Base-by-base conservation (phyloP, 164 flowering plant genomes). In the Stephania japonica region DNA sequence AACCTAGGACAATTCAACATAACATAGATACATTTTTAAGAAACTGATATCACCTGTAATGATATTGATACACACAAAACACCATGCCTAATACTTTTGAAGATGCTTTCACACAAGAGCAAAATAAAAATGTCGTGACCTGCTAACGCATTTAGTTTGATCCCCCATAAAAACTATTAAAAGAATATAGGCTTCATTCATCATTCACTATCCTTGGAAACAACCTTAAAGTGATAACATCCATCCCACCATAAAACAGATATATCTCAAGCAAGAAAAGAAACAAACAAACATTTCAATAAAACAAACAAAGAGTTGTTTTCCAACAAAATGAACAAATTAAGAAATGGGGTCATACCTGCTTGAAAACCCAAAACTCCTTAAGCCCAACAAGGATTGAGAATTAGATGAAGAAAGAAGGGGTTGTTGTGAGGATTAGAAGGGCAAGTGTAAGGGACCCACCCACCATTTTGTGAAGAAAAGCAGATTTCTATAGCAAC, bases 381-480 rank as follows among this genome's bases (percentile, higher is more conserved):
- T 24, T 65, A 21, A 70, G 72, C 68, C 73, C 69, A 68, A 59
- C 32, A 71, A 59, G 74, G 67, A 76, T 21, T 26, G 49, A 68
- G 21, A 68, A 50, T 64, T 16, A 76, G 73, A 69, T 21, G 66
- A 1, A 75, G 67, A 41, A 71, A 44, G 41, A 32, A n/a, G n/a
- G 63, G 78, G 25, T 64, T n/a, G 38, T 32, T 32, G 47, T 63
- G 67, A n/a, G 67, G 77, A 71, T 68, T 73, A 8, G 13, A 24
- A 70, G 44, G 27, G 72, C 75, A 63, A 73, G 25, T 53, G 42
- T 47, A 11, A 13, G 79, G 85, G 83, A 69, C 83, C 85, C 83
- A 78, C 76, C 23, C 50, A 75, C 74, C 82, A 80, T 67, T 44
- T 70, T 65, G 59, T 32, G 38, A 32, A 42, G 1, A 43, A 62